Conservation (phyloP, 2,329 filamentous ascomycete species). For the Dothiorella sarmentorum region DNA sequence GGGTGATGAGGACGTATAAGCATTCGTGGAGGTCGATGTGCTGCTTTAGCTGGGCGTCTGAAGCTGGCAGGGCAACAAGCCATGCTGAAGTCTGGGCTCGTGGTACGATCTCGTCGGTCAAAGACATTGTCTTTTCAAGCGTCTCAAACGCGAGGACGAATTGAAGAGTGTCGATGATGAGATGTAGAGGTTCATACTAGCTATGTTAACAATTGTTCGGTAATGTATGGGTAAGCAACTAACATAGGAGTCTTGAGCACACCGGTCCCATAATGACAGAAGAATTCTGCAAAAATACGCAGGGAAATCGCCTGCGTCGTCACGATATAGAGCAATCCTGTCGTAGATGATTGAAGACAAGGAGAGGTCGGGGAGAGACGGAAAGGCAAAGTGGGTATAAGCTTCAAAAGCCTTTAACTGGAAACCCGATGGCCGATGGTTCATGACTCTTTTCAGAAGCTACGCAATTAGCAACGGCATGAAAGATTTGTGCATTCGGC, state of each 20-base stretch:
- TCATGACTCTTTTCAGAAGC: constrained; percentile 60
- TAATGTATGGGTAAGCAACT: constrained; percentile 10
- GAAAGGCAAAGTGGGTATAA: constrained; percentile 62
- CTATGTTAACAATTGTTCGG: not conserved
- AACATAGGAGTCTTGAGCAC: constrained; percentile 58
- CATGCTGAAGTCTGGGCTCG: constrained; percentile 32
- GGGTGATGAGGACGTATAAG: constrained; percentile 62
- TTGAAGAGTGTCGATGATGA: constrained; percentile 62
- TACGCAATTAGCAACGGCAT: constrained; percentile 10
- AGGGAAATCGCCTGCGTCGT: constrained; percentile 53
- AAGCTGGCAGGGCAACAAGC: not conserved
- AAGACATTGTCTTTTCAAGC: constrained; percentile 54
- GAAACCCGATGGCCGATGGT: constrained; percentile 55
- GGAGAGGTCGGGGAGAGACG: constrained; percentile 59
- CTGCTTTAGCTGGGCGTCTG: constrained; percentile 41
- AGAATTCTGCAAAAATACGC: constrained; percentile 63
- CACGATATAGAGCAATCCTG: constrained; percentile 53
- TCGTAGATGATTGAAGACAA: constrained; percentile 67
- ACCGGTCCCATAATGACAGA: constrained; percentile 65
- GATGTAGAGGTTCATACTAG: constrained; percentile 60
- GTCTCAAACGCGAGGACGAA: constrained; percentile 63
- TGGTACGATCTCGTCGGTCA: constrained; percentile 55
- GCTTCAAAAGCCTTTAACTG: constrained; percentile 65
- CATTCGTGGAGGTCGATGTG: constrained; percentile 63
- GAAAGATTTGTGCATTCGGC: not conserved